Evolutionary conservation across 768 basidiomycete species (phyloP).

Genomic region (Phylloporus sp.): DNA sequence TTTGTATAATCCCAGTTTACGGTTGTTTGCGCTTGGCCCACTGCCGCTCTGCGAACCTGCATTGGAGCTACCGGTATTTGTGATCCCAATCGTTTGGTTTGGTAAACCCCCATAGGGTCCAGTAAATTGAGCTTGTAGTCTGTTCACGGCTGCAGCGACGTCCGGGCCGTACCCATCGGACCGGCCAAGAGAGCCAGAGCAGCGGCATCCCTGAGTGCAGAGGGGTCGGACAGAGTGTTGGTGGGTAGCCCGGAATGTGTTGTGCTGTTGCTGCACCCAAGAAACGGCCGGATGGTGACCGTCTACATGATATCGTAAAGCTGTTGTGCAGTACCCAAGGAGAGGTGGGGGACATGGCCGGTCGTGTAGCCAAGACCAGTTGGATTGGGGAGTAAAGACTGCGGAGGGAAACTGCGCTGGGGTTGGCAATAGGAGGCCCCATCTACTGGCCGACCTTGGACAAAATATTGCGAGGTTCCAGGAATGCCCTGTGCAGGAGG

Average conservation of each 20-base stretch:
- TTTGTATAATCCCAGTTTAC: constrained; percentile 88
- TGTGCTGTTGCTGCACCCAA: constrained; percentile 76
- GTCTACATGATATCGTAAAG: constrained; percentile 63
- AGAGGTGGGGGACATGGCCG: constrained; percentile 59
- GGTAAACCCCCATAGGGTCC: constrained; percentile 51
- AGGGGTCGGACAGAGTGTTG: constrained; percentile 84
- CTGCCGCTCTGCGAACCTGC: constrained; percentile 33
- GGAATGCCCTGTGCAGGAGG: constrained; percentile 38
- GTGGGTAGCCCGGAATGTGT: constrained; percentile 65
- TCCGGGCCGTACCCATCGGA: constrained; percentile 54
- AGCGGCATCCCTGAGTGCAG: constrained; percentile 65
- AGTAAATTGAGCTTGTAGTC: constrained; percentile 51
- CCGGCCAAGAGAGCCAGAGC: constrained; percentile 58
- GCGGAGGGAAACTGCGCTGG: constrained; percentile 54
- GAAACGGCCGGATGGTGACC: constrained; percentile 60
- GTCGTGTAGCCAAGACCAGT: constrained; percentile 48
- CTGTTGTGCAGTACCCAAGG: constrained; percentile 70
- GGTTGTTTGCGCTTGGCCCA: constrained; percentile 86
- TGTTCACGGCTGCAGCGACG: constrained; percentile 55
- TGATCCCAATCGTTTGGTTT: too few relatives aligned
- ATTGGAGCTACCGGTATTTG: constrained; percentile 33
- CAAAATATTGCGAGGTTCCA: constrained; percentile 41
- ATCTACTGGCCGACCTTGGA: constrained; percentile 49
- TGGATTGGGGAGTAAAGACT: constrained; percentile 49
- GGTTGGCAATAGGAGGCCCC: constrained; percentile 57